These are phyloP conservation scores for Aleurites moluccanus DNA, from an alignment of 441 rosid genomes.

Conservation along the genomic window DNA sequence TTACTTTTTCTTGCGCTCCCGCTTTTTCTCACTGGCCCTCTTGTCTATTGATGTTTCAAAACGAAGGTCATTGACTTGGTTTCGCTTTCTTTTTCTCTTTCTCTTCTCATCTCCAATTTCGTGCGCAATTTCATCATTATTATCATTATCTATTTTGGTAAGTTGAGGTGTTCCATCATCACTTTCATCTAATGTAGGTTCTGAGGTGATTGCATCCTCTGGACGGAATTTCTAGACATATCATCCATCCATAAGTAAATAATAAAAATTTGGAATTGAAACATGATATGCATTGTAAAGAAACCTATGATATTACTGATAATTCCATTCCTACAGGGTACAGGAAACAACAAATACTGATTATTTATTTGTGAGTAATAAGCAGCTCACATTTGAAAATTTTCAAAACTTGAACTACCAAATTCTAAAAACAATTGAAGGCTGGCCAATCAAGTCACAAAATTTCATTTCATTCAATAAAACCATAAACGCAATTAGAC, in stretches of 20 bases:
- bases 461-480: not conserved
- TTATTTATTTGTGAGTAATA: no score
- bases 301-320: no score
- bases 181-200: constrained; percentile 27
- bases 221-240: constrained; percentile 27
- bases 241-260: constrained; percentile 1
- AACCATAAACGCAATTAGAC: not conserved
- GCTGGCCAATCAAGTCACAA: not conserved
- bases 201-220: constrained; percentile 27
- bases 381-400: no score
- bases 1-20: constrained; percentile 72
- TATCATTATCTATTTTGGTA: constrained; percentile 28
- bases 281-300: not conserved
- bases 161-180: constrained; percentile 30
- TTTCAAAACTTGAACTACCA: not conserved
- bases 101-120: constrained; percentile 38
- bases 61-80: constrained; percentile 62
- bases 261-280: not conserved
- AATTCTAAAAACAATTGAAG: not conserved
- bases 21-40: constrained; percentile 42
- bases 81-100: constrained; percentile 66
- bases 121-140: constrained; percentile 22
- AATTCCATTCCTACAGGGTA: no score
- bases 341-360: no score
- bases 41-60: constrained; percentile 43